phyloP scores from a whole-genome alignment of 192 early-diverging fungal species.

The Umbelopsis isabellina region DNA sequence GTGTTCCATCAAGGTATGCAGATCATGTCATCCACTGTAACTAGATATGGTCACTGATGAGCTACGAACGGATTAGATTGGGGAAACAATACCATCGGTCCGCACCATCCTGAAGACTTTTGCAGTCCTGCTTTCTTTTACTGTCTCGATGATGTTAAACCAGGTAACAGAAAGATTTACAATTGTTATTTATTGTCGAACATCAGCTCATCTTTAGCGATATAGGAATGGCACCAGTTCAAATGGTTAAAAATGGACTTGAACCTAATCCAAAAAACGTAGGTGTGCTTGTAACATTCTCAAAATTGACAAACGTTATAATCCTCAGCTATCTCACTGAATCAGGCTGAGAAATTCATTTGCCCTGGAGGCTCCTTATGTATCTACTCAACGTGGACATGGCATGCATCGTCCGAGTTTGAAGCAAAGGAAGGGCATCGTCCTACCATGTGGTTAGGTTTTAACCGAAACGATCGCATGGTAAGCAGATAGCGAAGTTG shows the following conservation, averaged over 20 bases:
- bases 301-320: background rate
- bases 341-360: constrained; percentile 5
- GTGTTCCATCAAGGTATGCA: constrained; percentile 12
- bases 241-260: constrained; percentile 13
- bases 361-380: constrained; percentile 4
- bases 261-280: constrained; percentile 19
- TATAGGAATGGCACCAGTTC: constrained; percentile 12
- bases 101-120: constrained; percentile 5
- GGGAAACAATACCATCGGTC: background rate
- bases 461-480: constrained; percentile 9
- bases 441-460: constrained; percentile 15
- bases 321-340: background rate
- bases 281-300: background rate
- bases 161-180: background rate
- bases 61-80: background rate
- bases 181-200: background rate
- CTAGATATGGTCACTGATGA: background rate
- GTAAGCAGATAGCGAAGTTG: background rate
- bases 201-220: background rate
- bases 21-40: background rate
- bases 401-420: constrained; percentile 8
- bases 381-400: constrained; percentile 19
- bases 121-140: constrained; percentile 15
- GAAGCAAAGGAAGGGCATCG: background rate
- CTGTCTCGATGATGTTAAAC: constrained; percentile 15